phyloP scores from a whole-genome alignment of 345 rosid genomes.

The Syzygium oleosum region DNA sequence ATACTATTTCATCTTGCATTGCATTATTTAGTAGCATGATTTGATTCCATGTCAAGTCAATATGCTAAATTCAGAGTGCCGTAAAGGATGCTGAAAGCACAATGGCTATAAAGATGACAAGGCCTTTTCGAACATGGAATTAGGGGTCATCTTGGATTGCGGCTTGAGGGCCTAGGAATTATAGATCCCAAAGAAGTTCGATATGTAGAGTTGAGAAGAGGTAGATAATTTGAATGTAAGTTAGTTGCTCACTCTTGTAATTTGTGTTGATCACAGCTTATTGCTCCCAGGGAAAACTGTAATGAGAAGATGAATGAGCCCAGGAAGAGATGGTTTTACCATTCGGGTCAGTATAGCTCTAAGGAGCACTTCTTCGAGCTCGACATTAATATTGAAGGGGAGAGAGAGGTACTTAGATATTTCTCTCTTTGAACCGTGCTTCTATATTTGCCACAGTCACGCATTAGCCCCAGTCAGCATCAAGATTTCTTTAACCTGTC shows the following conservation, averaged over 20 bases:
- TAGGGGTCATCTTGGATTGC: not conserved
- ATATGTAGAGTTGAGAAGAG: conserved; percentile 39
- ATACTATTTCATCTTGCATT: not conserved
- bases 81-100: not conserved
- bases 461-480: not conserved
- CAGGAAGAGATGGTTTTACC: conserved; percentile 36
- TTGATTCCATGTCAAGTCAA: not conserved
- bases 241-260: not conserved
- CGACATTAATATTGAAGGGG: conserved; percentile 17
- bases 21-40: not conserved
- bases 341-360: conserved; percentile 31
- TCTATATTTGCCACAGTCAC: not conserved
- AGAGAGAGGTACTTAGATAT: conserved; percentile 17
- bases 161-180: not conserved
- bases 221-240: conserved; percentile 3
- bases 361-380: conserved; percentile 31
- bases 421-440: not conserved
- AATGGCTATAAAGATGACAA: not conserved
- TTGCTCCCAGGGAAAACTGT: conserved; percentile 25
- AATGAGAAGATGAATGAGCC: conserved; percentile 29
- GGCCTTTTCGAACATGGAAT: not conserved
- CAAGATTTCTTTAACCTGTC: not conserved
- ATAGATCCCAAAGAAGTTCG: conserved; percentile 4
- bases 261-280: not conserved
- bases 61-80: not conserved